Evolutionary conservation across 2,329 filamentous ascomycete species (phyloP), one percentile per base, ranked within the genome.

Genomic region (Ophiognomonia clavigignenti-juglandacearum): DNA sequence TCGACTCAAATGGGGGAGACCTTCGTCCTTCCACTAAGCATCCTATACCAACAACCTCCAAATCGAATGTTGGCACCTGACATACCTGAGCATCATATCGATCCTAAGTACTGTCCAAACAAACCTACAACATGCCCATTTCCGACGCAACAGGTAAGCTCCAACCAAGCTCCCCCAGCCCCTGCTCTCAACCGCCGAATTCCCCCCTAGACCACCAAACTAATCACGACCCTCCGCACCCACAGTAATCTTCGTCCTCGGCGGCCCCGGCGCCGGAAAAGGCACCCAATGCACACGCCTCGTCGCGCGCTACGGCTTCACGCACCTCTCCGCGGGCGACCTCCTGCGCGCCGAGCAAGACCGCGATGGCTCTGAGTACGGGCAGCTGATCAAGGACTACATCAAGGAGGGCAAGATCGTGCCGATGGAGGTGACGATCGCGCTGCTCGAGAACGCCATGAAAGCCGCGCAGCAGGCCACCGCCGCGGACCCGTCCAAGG

Each of bases 351-450:
- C 89, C 54, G 93, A 98, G 73, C 93, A 97, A 71, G 78, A 92
- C 61, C 86, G 92, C 4, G 78, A 81, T 0, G 91, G 88, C 48
- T 89, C 83, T 55, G 77, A 96, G 68, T 97, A 95, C 65, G 93
- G 93, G 64, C 82, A 90, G 56, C 78, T 97, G 71, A 98, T 98
- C 78, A 85, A 85, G 65, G 79, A 85, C 58, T 91, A 93, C 73
- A 98, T 98, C 75, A 88, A 86, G 63, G 85, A 98, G 64, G 93
- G 93, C 50, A 83, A 83, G 58, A 98, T 98, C 66, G 93, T 98
- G 54, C 93, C 93, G n/a, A 95, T 96, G 88, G 92, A 97, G 68
- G 90, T 97, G 42, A 98, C 93, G 5, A 86, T 98, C 50, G 85
- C 91, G 60, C 72, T 98, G 29, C 79, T 98, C 36, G 91, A 96